These are phyloP conservation scores for Mortierella antarctica DNA, from an alignment of 192 early-diverging fungal genomes.

Conservation along the genomic window DNA sequence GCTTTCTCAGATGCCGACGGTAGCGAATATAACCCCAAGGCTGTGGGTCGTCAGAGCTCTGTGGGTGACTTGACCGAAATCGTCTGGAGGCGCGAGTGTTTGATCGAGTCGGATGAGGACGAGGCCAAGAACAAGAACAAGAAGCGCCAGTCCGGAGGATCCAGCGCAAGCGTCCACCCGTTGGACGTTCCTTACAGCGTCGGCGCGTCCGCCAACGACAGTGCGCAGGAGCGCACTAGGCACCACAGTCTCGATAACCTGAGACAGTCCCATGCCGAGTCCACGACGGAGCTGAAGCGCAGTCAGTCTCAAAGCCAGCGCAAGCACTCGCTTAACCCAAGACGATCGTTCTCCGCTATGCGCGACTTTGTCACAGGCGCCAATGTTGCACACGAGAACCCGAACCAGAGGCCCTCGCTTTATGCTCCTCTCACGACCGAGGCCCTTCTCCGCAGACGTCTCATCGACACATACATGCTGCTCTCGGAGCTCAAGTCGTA, in stretches of 20 bases:
- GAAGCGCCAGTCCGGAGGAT: neutral
- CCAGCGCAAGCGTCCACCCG: neutral
- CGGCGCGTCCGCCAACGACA: neutral
- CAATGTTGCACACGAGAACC: constrained; percentile 20
- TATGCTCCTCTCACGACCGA: constrained; percentile 50
- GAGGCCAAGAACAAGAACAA: constrained; percentile 7
- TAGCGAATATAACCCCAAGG: constrained; percentile 26
- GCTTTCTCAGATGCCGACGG: constrained; percentile 22
- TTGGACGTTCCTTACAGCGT: neutral
- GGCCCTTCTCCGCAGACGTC: constrained; percentile 40
- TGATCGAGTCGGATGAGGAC: constrained; percentile 35
- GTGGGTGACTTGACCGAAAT: constrained; percentile 39
- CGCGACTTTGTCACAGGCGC: constrained; percentile 39
- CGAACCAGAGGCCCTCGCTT: constrained; percentile 32
- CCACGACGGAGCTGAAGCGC: neutral
- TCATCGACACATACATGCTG: constrained; percentile 59
- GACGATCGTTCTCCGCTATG: constrained; percentile 14
- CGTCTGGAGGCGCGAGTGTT: constrained; percentile 49
- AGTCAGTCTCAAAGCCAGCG: constrained; percentile 8
- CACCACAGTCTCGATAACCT: constrained; percentile 8
- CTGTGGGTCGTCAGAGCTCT: constrained; percentile 10
- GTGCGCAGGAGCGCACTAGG: neutral
- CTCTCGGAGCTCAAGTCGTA: constrained; percentile 87
- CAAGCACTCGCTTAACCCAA: constrained; percentile 7
- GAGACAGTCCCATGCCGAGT: neutral